Evolutionary conservation across 495 filamentous ascomycete species (phyloP), one percentile per base, ranked within the genome.

Genomic region (Podospora fimiseda): DNA sequence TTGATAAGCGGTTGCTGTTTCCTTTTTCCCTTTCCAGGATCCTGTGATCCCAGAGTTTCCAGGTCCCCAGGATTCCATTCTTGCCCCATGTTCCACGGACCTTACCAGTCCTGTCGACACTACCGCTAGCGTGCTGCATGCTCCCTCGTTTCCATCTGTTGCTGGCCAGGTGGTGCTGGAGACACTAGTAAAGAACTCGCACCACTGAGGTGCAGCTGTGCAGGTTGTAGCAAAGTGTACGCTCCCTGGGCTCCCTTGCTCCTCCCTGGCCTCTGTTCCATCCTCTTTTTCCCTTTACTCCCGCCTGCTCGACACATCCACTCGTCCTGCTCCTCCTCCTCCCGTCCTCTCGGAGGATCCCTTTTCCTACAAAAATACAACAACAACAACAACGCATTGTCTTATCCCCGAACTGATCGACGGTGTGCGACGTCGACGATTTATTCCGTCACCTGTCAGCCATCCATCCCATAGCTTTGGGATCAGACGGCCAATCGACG

Each of bases 111-210:
- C 51, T 60, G 64, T 60, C 62, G 51, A 61, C 47, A 58, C 53
- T 58, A 61, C 56, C 48, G 57, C 61, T 68, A 66, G 63, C 61
- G 63, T 52, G 60, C 60, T 66, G 65, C 65, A 66, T 51, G 51
- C 58, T 60, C 61, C 53, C 63, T 62, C 63, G 63, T 62, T 68
- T 60, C 57, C 56, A 54, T 22, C 49, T 50, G 43, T 36, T 59
- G 53, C 27, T 33, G 11, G 27, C 27, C 27, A 33, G 27, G 27
- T 33, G 27, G 6, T 33, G 27, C 27, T 51, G 47, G 53, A 52
- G 48, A 33, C 50, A 43, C 43, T 27, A 48, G 49, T 51, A 48
- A 48, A 45, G 50, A 45, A 43, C 51, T 55, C 41, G 44, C 16
- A 15, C 44, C 20, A 27, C 20, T 24, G 21, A 22, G 44, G 16